Evolutionary conservation across 768 basidiomycete genomes (phyloP), one percentile per base, ranked within the genome.

Genomic region (Psilocybe azurescens): DNA sequence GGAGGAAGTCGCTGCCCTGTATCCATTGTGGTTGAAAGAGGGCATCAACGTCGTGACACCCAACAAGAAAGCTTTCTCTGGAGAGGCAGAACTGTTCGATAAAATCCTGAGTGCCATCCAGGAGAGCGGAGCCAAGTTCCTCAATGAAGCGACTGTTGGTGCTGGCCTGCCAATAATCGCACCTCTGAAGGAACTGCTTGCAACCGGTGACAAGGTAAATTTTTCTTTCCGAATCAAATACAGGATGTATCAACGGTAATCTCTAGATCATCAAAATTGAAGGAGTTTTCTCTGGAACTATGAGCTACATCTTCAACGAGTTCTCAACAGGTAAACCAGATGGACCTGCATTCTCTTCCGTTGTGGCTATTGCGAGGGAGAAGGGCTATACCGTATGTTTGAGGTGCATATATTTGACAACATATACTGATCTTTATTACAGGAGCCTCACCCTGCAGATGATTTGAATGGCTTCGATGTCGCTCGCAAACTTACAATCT

Each of bases 301-400:
- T 99, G 83, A 94, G 91, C 73, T 99, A 99, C 79, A 99, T 99
- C 78, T 99, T 99, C 84, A 99, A 99, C 79, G 89, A 95, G 64
- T 94, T 95, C 79, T 89, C 93, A 2, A 89, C 87, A 3, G 88
- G 86, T 1, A 81, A 83, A 50, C 77, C 87, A 4, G 84, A 85
- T 53, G 90, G 90, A 0, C 89, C 89, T 1, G 78, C 79, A 30
- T 99, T 99, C 78, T 97, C 95, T 4, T 89, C 93, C 28, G 89
- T 99, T 38, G 97, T 99, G 58, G 86, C 86, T 61, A 75, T 88
- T 39, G 97, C 97, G 4, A 89, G 94, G 52, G 91, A 93, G 70
- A 93, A 94, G 67, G 97, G 97, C 1, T 99, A 96, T 77, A 99
- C 97, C 18, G 95, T 96, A 67, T 56, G 82, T 66, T 38, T 29